phyloP scores from a whole-genome alignment of 2,329 filamentous ascomycete genomes.

The Kalmusia sp. region DNA sequence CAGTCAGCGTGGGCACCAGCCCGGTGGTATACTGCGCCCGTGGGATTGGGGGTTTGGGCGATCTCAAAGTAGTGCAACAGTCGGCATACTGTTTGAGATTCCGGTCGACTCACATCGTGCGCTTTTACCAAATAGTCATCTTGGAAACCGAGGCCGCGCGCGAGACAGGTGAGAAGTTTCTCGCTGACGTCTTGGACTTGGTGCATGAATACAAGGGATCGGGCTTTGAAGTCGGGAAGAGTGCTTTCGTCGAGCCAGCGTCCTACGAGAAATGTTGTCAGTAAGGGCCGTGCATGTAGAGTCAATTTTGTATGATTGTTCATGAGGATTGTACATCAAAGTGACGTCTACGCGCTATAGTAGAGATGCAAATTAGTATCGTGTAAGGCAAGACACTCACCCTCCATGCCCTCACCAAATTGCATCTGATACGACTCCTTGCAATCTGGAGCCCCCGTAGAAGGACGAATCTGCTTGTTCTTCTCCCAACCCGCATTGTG shows the following conservation, averaged over 20 bases:
- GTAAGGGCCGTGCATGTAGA: background rate
- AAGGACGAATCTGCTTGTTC: slow-evolving; percentile 64
- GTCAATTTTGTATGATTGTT: too few relatives aligned
- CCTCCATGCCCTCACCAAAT: slow-evolving; percentile 62
- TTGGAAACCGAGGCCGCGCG: slow-evolving; percentile 62
- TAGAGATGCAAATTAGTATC: too few relatives aligned
- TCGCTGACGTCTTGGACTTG: slow-evolving; percentile 61
- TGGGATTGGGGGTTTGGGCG: slow-evolving; percentile 41
- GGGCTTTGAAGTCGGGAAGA: slow-evolving; percentile 58
- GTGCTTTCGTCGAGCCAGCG: slow-evolving; percentile 59
- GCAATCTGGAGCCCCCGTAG: slow-evolving; percentile 64
- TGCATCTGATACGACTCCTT: slow-evolving; percentile 71
- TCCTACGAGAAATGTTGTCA: slow-evolving; percentile 19
- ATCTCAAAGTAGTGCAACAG: slow-evolving; percentile 62
- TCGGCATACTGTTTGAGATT: slow-evolving; percentile 63
- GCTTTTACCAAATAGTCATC: slow-evolving; percentile 64
- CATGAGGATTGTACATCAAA: too few relatives aligned
- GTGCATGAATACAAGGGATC: slow-evolving; percentile 61
- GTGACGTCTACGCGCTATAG: too few relatives aligned
- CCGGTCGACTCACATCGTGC: slow-evolving; percentile 58
- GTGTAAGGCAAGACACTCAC: slow-evolving; percentile 24
- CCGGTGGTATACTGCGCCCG: slow-evolving; percentile 59
- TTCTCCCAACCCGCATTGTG: slow-evolving; percentile 69
- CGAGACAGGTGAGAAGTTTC: slow-evolving; percentile 65
- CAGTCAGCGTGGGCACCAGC: slow-evolving; percentile 71